These are phyloP conservation scores for Verticillium isaacii DNA, from an alignment of 2,329 filamentous ascomycete genomes.

Conservation along the genomic window DNA sequence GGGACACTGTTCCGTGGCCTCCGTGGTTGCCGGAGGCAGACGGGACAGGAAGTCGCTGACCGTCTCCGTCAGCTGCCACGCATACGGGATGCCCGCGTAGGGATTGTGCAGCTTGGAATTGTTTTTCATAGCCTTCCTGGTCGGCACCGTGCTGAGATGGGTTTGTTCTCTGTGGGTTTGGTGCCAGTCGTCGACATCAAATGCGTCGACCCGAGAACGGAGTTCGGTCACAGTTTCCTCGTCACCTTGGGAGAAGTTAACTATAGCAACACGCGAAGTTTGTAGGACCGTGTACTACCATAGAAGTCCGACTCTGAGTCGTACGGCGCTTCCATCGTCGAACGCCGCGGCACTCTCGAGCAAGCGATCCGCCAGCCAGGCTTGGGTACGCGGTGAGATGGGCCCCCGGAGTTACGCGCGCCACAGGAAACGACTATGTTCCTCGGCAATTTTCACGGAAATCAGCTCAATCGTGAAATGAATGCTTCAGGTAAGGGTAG, in stretches of 20 bases:
- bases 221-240: slow-evolving; percentile 42
- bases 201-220: slow-evolving; percentile 42
- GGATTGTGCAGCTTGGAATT: slow-evolving; percentile 46
- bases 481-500: too few species aligned
- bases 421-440: too few species aligned
- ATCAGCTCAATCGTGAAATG: too few species aligned
- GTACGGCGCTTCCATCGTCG: background rate
- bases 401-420: too few species aligned
- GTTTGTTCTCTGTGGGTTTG: background rate
- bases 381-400: background rate
- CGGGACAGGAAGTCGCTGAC: slow-evolving; percentile 62
- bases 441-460: too few species aligned
- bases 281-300: slow-evolving; percentile 10
- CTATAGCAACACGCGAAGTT: background rate
- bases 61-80: slow-evolving; percentile 61
- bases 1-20: slow-evolving; percentile 35
- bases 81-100: slow-evolving; percentile 47
- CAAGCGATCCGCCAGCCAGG: background rate
- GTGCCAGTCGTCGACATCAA: slow-evolving; percentile 49
- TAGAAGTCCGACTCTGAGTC: slow-evolving; percentile 19
- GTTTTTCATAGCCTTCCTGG: background rate
- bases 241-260: slow-evolving; percentile 41
- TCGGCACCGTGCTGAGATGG: slow-evolving; percentile 13
- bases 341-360: too few species aligned
- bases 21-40: slow-evolving; percentile 62